These are phyloP conservation scores for Avena sativa DNA, from an alignment of 176 grass and related monocot genomes.

Conservation along the genomic window DNA sequence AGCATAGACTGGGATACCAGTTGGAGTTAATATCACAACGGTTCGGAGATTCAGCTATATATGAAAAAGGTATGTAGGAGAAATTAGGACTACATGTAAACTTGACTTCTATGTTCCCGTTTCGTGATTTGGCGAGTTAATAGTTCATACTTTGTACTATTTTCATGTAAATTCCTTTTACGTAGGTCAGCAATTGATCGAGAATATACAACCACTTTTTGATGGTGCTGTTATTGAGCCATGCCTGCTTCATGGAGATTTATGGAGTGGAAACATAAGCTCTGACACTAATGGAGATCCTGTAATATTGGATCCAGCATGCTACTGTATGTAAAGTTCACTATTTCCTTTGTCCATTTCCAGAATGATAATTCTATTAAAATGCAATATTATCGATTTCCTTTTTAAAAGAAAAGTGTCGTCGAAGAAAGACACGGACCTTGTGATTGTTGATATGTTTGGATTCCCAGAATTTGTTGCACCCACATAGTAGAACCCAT, in stretches of 20 bases:
- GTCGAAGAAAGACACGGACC: background rate
- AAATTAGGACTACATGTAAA: background rate
- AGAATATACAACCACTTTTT: constrained; percentile 75
- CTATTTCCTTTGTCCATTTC: background rate
- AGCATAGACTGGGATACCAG: constrained; percentile 83
- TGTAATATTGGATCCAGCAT: constrained; percentile 92
- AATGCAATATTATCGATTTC: background rate
- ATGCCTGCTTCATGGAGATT: constrained; percentile 92
- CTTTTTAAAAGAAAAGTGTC: background rate
- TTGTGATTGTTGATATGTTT: background rate
- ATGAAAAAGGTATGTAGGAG: constrained; percentile 60
- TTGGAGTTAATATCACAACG: constrained; percentile 52
- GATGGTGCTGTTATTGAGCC: constrained; percentile 71
- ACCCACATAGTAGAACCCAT: background rate
- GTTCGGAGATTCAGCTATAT: constrained; percentile 70
- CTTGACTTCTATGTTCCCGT: background rate
- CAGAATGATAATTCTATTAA: background rate
- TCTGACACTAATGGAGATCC: constrained; percentile 77
- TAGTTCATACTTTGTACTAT: background rate
- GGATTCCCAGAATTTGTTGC: background rate
- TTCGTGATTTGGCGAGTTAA: background rate
- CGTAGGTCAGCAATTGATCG: constrained; percentile 68
- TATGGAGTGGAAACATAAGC: constrained; percentile 97
- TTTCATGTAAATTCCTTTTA: background rate
- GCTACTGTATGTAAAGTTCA: constrained; percentile 74